Conservation (phyloP, 1,284 basidiomycete species). For the Xerocomus minutiporus region DNA sequence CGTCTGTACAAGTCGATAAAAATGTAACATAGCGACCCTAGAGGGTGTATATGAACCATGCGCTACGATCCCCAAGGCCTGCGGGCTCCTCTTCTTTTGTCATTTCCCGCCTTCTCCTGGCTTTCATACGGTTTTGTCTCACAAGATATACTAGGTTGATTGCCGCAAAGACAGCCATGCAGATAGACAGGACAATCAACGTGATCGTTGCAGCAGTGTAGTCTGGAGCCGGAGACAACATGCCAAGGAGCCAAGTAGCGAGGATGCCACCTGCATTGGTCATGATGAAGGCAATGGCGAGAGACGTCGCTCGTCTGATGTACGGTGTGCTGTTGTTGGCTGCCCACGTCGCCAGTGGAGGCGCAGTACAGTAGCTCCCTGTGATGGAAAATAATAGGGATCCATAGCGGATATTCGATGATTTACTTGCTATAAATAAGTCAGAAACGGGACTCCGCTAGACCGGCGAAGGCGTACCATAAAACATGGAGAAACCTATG, state of each 20-base stretch:
- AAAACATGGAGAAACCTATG: conserved; percentile 48
- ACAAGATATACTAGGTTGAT: conserved; percentile 30
- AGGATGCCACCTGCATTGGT: conserved; percentile 58
- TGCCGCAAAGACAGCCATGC: conserved; percentile 32
- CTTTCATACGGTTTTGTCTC: conserved; percentile 23
- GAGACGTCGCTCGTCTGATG: conserved; percentile 48
- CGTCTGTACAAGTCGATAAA: not conserved
- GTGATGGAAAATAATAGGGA: conserved; percentile 49
- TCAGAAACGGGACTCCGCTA: not conserved
- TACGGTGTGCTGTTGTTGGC: conserved; percentile 58
- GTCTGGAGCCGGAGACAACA: conserved; percentile 39
- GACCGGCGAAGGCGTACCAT: conserved; percentile 32
- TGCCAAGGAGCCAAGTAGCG: conserved; percentile 50
- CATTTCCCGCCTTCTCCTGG: conserved; percentile 13
- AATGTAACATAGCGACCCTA: conserved; percentile 4
- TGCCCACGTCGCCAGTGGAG: conserved; percentile 46
- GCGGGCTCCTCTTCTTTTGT: conserved; percentile 17
- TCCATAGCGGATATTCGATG: conserved; percentile 42
- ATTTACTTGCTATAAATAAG: conserved; percentile 14
- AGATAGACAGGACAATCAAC: conserved; percentile 35
- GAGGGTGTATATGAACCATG: conserved; percentile 31
- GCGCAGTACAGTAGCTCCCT: conserved; percentile 42
- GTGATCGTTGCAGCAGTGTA: conserved; percentile 40
- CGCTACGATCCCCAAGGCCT: conserved; percentile 27
- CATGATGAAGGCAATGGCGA: conserved; percentile 51